Evolutionary conservation across 2,329 filamentous ascomycete genomes (phyloP).

Genomic region (Paracamarosporium sp.): DNA sequence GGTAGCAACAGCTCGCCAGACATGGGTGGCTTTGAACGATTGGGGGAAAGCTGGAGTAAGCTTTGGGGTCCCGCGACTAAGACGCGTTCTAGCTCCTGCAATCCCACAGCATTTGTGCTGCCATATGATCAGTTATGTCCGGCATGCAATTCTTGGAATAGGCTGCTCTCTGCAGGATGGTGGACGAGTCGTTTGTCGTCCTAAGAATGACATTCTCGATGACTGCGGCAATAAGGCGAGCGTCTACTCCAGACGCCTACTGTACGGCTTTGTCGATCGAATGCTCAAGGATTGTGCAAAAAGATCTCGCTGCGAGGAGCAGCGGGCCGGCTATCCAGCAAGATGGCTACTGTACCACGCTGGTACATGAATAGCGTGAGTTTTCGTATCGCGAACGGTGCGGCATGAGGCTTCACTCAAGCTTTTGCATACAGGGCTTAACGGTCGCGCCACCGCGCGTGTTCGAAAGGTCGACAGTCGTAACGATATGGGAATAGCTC

Average conservation of each 20-base stretch:
- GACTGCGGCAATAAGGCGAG: background rate
- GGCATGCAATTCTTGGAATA: slow-evolving; percentile 10
- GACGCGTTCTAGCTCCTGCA: slow-evolving; percentile 16
- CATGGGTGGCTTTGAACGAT: slow-evolving; percentile 18
- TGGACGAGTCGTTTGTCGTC: slow-evolving; percentile 15
- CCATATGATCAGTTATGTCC: slow-evolving; percentile 5
- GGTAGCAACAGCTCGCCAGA: slow-evolving; percentile 18
- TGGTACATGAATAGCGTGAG: background rate
- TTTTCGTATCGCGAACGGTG: background rate
- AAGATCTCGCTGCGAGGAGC: background rate
- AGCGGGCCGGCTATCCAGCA: background rate
- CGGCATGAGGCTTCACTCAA: slow-evolving; percentile 1
- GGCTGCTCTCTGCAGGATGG: slow-evolving; percentile 13
- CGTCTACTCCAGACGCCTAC: background rate
- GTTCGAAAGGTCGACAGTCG: background rate
- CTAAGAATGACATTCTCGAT: background rate
- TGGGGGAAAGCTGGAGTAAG: slow-evolving; percentile 20
- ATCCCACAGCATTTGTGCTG: slow-evolving; percentile 15
- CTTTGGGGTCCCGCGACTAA: slow-evolving; percentile 6
- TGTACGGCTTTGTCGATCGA: background rate
- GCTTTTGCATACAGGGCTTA: background rate
- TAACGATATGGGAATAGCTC: slow-evolving; percentile 13
- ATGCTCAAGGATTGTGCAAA: background rate
- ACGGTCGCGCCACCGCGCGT: slow-evolving; percentile 14
- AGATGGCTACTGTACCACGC: background rate